Evolutionary conservation across 1,139 yeast species (phyloP).

Genomic region (Yamadazyma dendronema): DNA sequence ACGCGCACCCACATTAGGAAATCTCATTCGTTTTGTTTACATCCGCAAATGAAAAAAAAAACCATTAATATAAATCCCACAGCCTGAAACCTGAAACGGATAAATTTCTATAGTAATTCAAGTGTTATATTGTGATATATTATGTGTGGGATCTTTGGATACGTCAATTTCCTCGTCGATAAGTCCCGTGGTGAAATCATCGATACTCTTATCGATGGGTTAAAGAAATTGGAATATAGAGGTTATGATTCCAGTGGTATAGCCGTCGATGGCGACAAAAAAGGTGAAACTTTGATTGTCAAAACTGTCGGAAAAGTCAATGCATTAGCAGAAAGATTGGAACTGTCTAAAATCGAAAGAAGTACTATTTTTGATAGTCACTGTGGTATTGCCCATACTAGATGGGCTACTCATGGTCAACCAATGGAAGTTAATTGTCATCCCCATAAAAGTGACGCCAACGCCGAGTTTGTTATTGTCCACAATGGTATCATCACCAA

Average conservation of each 20-base stretch:
- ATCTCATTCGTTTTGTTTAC: conserved; percentile 12
- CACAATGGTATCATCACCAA: conserved; percentile 99
- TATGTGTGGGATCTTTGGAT: conserved; percentile 92
- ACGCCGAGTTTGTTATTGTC: conserved; percentile 84
- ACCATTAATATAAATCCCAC: conserved; percentile 2
- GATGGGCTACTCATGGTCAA: conserved; percentile 99
- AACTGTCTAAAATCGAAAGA: conserved; percentile 53
- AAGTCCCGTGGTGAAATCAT: conserved; percentile 90
- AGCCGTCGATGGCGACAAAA: conserved; percentile 86
- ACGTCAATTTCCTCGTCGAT: conserved; percentile 92
- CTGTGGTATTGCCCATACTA: conserved; percentile 96
- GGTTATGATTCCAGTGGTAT: conserved; percentile 98
- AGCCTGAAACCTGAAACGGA: neutral
- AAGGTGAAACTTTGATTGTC: conserved; percentile 51
- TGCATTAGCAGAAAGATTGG: conserved; percentile 70
- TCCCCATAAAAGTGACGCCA: conserved; percentile 87
- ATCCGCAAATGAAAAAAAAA: conserved; percentile 1
- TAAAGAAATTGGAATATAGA: conserved; percentile 91
- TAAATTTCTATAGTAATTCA: neutral
- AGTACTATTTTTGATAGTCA: conserved; percentile 73
- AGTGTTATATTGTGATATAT: neutral
- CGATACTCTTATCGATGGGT: conserved; percentile 85
- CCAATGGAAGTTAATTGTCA: conserved; percentile 87
- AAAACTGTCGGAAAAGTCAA: conserved; percentile 92
- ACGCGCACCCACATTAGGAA: conserved; percentile 5